Conservation (phyloP, 495 filamentous ascomycete genomes). For the Terfezia boudieri region DNA sequence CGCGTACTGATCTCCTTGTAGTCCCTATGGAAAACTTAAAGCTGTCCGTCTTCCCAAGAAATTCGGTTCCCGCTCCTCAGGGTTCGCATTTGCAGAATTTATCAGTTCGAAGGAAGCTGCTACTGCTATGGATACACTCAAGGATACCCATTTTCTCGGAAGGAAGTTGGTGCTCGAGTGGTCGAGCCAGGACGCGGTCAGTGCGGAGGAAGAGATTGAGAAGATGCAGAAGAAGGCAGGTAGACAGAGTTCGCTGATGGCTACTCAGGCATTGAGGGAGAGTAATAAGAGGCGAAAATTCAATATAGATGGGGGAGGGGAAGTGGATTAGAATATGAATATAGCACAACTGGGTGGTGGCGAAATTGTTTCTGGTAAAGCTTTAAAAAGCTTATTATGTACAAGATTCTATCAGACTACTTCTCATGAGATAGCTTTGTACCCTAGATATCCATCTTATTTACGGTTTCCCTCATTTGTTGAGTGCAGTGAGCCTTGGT, state of each 20-base stretch:
- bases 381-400: too few relatives aligned
- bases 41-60: slow-evolving; percentile 88
- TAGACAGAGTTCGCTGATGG: slow-evolving; percentile 66
- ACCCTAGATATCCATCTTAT: too few relatives aligned
- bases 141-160: slow-evolving; percentile 82
- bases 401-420: too few relatives aligned
- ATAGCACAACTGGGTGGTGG: too few relatives aligned
- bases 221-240: slow-evolving; percentile 90
- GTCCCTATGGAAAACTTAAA: slow-evolving; percentile 68
- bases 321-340: slow-evolving; percentile 26
- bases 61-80: slow-evolving; percentile 64
- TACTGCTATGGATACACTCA: slow-evolving; percentile 74
- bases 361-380: too few relatives aligned
- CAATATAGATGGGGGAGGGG: slow-evolving; percentile 50
- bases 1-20: slow-evolving; percentile 1
- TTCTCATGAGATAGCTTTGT: too few relatives aligned
- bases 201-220: slow-evolving; percentile 86
- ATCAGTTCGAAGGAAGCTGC: slow-evolving; percentile 76
- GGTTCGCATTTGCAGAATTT: slow-evolving; percentile 95
- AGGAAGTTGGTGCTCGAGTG: slow-evolving; percentile 75
- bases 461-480: too few relatives aligned
- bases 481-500: too few relatives aligned
- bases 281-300: slow-evolving; percentile 59
- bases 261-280: slow-evolving; percentile 65
- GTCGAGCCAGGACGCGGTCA: slow-evolving; percentile 58